A percentile compares a stretch with the other conserved stretches of the same genome.
phyloP scores from a whole-genome alignment of 176 grass and related monocot species.

The Neostapfia colusana region DNA sequence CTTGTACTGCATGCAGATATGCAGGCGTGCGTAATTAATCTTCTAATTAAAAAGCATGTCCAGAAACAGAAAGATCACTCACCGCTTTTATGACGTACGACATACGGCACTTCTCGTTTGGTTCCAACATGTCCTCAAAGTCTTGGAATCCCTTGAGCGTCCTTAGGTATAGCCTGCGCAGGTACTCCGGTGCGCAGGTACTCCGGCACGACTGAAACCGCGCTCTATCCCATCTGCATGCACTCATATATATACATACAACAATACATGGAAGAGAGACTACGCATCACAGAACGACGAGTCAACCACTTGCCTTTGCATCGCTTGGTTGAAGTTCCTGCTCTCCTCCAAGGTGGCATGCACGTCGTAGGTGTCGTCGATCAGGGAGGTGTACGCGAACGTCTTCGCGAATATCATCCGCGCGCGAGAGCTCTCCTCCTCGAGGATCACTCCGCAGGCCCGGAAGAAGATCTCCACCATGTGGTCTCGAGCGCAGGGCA shows the following conservation, averaged over 20 bases:
- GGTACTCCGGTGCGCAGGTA: not conserved
- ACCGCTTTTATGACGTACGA: conserved; percentile 4
- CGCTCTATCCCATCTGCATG: conserved; percentile 2
- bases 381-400: not conserved
- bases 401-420: conserved; percentile 8
- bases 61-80: not conserved
- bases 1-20: not conserved
- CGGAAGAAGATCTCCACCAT: conserved; percentile 26
- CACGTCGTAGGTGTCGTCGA: conserved; percentile 25
- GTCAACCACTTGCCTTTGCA: not conserved
- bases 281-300: not conserved
- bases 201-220: not conserved
- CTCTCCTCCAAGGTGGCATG: conserved; percentile 28
- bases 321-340: conserved; percentile 1
- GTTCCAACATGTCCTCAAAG: conserved; percentile 1
- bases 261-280: not conserved
- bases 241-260: not conserved
- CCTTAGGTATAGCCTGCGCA: not conserved
- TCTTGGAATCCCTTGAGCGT: not conserved
- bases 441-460: not conserved
- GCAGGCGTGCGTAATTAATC: too few species aligned
- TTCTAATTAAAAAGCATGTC: too few species aligned
- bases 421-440: conserved; percentile 17
- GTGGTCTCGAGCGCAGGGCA: conserved; percentile 19
- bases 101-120: not conserved